phyloP scores from a whole-genome alignment of 352 stramenopile genomes.

The Blastocystis sp. region DNA sequence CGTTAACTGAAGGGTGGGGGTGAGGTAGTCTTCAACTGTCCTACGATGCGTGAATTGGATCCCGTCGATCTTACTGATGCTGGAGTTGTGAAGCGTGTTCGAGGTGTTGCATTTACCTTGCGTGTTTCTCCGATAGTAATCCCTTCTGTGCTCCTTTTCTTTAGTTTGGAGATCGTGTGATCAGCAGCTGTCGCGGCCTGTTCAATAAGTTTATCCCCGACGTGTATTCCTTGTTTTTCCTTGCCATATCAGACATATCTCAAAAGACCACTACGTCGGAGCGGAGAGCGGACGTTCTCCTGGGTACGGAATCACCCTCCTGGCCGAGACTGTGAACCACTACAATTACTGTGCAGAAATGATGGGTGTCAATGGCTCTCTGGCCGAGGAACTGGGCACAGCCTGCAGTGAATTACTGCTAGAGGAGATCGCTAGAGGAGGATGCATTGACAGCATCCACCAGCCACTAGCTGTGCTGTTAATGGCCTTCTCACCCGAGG shows the following conservation, averaged over 20 bases:
- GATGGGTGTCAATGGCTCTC: constrained; percentile 66
- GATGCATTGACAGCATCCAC: constrained; percentile 86
- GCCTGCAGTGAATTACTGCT: constrained; percentile 84
- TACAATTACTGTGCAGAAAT: constrained; percentile 84
- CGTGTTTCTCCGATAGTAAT: constrained; percentile 83
- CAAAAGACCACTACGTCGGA: constrained; percentile 94
- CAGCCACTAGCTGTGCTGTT: constrained; percentile 89
- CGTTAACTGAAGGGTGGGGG: constrained; percentile 67
- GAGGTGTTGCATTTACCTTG: constrained; percentile 87
- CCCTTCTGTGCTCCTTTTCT: background rate
- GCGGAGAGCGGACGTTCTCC: constrained; percentile 67
- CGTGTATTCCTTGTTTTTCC: constrained; percentile 73
- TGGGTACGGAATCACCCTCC: constrained; percentile 82
- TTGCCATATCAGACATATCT: constrained; percentile 72
- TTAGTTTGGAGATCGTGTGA: constrained; percentile 87
- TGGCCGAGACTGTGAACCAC: constrained; percentile 93
- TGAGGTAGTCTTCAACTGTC: constrained; percentile 83
- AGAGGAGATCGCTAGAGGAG: constrained; percentile 86
- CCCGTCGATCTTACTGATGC: constrained; percentile 88
- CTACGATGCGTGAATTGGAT: constrained; percentile 83
- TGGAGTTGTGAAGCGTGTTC: constrained; percentile 94
- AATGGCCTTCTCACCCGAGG: constrained; percentile 93
- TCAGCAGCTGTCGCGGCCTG: constrained; percentile 84
- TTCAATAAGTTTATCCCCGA: constrained; percentile 96
- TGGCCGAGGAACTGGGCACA: constrained; percentile 91